These are phyloP conservation scores for Colletotrichum sp. DNA, from an alignment of 2,329 filamentous ascomycete species.

Conservation along the genomic window DNA sequence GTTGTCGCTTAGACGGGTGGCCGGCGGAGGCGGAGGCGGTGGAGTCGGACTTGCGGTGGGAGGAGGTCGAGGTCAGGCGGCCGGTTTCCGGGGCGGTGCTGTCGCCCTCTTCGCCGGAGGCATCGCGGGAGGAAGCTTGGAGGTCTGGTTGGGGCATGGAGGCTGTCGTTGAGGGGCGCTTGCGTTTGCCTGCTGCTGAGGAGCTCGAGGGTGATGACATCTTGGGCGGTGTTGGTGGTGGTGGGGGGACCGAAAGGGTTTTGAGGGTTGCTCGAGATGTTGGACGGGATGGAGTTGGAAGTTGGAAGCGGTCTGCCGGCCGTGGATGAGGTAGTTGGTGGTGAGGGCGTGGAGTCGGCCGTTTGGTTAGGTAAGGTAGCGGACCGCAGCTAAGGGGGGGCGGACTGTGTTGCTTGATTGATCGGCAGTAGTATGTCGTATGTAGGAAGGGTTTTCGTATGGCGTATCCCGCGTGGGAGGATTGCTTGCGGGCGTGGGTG, in stretches of 20 bases:
- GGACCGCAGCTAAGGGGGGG: neutral
- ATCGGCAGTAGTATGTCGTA: conserved; percentile 18
- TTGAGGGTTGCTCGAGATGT: neutral
- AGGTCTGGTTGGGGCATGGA: conserved; percentile 47
- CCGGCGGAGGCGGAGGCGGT: conserved; percentile 44
- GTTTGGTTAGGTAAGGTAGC: neutral
- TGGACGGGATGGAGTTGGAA: neutral
- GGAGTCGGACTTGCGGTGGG: conserved; percentile 62
- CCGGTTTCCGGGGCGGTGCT: conserved; percentile 70
- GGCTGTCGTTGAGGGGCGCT: conserved; percentile 68
- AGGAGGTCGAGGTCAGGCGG: conserved; percentile 35
- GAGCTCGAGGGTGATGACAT: conserved; percentile 68
- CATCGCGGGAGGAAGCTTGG: conserved; percentile 79
- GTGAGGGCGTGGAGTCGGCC: neutral
- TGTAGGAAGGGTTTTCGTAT: neutral
- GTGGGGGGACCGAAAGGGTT: neutral
- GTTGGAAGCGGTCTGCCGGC: neutral
- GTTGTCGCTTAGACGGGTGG: conserved; percentile 78
- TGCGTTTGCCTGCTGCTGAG: conserved; percentile 73
- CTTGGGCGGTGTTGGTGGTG: conserved; percentile 20
- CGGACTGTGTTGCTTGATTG: conserved; percentile 1
- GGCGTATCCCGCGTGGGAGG: neutral
- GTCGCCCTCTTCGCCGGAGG: conserved; percentile 81
- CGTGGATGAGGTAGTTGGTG: neutral
- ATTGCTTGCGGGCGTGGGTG: neutral